These are phyloP conservation scores for Penicillium sp. DNA, from an alignment of 2,329 filamentous ascomycete species.

Conservation along the genomic window DNA sequence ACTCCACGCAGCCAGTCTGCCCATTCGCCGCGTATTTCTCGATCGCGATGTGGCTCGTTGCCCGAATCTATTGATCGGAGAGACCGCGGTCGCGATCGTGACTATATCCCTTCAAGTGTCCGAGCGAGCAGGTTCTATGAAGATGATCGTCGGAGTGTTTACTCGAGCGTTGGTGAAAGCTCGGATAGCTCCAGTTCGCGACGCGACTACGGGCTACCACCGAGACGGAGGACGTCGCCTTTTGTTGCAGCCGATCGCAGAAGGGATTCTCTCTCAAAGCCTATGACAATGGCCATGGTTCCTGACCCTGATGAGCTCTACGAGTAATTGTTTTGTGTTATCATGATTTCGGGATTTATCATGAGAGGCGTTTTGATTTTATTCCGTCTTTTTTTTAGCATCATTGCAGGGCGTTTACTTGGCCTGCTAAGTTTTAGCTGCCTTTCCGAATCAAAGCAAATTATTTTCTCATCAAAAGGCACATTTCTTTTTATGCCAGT, in stretches of 20 bases:
- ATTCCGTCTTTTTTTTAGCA: background rate
- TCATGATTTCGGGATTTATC: background rate
- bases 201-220: constrained; percentile 13
- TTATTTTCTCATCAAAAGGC: background rate
- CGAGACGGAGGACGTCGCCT: constrained; percentile 16
- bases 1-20: constrained; percentile 19
- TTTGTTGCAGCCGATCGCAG: constrained; percentile 25
- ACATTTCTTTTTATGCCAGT: background rate
- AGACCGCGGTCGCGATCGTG: constrained; percentile 5
- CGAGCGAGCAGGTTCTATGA: constrained; percentile 8
- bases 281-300: constrained; percentile 39
- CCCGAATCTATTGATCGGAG: constrained; percentile 7
- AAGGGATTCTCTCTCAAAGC: constrained; percentile 20
- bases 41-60: constrained; percentile 14
- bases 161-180: constrained; percentile 12
- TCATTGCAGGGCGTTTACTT: constrained; percentile 5
- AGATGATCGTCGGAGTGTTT: constrained; percentile 15
- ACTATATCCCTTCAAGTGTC: background rate
- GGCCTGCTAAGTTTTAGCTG: background rate
- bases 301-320: constrained; percentile 39
- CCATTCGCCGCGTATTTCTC: constrained; percentile 9
- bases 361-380: background rate
- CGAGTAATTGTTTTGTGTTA: constrained; percentile 19
- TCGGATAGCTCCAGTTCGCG: constrained; percentile 13
- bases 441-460: background rate